phyloP scores from a whole-genome alignment of 208 protist species.

The Spironucleus salmonicida region DNA sequence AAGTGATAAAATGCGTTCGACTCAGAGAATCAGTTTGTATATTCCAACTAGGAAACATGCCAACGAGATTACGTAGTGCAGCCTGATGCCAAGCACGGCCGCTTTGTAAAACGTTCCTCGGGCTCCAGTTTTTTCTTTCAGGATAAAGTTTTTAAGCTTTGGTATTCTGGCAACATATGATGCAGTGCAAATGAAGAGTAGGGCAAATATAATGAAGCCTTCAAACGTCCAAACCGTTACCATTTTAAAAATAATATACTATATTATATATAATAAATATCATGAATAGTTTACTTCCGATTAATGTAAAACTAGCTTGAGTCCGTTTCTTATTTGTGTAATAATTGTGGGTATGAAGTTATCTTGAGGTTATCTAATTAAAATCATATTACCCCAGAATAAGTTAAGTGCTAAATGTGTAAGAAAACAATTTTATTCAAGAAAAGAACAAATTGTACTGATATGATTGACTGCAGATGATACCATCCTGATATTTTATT shows the following conservation, averaged over 20 bases:
- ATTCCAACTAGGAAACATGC: background rate
- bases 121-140: background rate
- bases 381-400: too few relatives aligned
- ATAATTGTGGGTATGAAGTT: too few relatives aligned
- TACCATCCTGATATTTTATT: too few relatives aligned
- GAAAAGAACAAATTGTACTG: too few relatives aligned
- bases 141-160: conserved; percentile 8
- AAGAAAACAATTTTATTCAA: too few relatives aligned
- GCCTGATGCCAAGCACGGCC: conserved; percentile 1
- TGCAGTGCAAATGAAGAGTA: background rate
- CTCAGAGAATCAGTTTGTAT: conserved; percentile 15
- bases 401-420: too few relatives aligned
- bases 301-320: too few relatives aligned
- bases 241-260: conserved; percentile 19
- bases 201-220: conserved; percentile 3
- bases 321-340: too few relatives aligned
- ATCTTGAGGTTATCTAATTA: too few relatives aligned
- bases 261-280: background rate
- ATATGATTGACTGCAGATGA: too few relatives aligned
- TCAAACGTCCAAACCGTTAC: conserved; percentile 5
- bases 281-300: too few relatives aligned
- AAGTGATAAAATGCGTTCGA: too few relatives aligned
- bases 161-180: conserved; percentile 9
- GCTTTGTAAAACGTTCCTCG: conserved; percentile 21
- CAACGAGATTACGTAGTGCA: background rate